Evolutionary conservation across 2,329 filamentous ascomycete genomes (phyloP), one percentile per base, ranked within the genome.

Genomic region (Hypomyces perniciosus): DNA sequence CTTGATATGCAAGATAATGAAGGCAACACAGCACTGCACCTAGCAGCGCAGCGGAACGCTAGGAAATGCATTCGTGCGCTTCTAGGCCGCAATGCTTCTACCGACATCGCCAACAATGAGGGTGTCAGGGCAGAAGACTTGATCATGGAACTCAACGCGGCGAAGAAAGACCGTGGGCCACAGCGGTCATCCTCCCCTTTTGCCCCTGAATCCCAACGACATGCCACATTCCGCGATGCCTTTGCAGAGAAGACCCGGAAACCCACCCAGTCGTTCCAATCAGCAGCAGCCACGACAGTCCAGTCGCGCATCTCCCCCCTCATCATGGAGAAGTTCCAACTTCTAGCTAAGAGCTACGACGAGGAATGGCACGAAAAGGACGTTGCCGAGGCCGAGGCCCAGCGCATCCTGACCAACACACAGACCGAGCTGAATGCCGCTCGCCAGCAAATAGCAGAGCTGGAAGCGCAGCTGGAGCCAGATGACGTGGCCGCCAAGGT

Each of bases 51-150:
- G 62, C 85, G 89, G 51, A 89, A 90, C 50, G 90, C 92, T 13
- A 84, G 90, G 41, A 96, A 97, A 60, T 95, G 91, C 58, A 85
- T 96, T 50, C 86, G 93, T 71, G 76, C 84, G 73, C 68, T 90
- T 73, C 68, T 91, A 65, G 84, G 83, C 33, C 85, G 92, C 46
- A 90, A 91, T 54, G 91, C 91, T 4, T 83, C 85, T 3, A 87
- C 90, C 1, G 85, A 95, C 61, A 85, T 97, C 48, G 77, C 82
- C 20, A 99, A 97, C 65, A 76, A 83, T 48, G 82, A 89, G 51
- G 89, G 90, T 29, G 79, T 95, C 55, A 88, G 88, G 1, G 90
- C 90, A 8, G 88, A 95, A 61, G 86, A 92, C 56, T 75, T 96
- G 47, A 90, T 96, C 59, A 84, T 87, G 63, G 78, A 84, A 53